Evolutionary conservation across 768 basidiomycete genomes (phyloP).

Genomic region (Mycena crocata): DNA sequence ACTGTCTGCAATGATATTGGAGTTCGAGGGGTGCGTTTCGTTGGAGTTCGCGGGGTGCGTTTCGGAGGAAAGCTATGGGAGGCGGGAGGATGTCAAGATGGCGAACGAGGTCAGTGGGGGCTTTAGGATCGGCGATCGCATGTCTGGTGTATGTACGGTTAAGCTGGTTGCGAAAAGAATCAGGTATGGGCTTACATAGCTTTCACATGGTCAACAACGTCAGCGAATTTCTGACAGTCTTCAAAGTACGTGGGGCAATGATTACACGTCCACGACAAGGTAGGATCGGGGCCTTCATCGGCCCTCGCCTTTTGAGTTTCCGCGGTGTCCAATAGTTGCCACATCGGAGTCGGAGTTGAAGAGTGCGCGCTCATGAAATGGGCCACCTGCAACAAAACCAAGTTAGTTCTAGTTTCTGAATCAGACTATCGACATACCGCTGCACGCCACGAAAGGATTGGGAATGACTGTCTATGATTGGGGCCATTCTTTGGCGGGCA

Average conservation of each 20-base stretch:
- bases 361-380: not conserved
- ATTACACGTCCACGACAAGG: slow-evolving; percentile 27
- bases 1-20: slow-evolving; percentile 14
- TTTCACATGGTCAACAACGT: slow-evolving; percentile 22
- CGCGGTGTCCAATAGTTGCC: not conserved
- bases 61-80: not conserved
- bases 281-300: slow-evolving; percentile 8
- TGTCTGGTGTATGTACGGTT: not conserved
- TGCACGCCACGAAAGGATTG: slow-evolving; percentile 15
- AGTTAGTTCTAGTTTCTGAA: not conserved
- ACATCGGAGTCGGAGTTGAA: not conserved
- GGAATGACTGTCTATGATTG: not conserved
- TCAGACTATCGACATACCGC: slow-evolving; percentile 3
- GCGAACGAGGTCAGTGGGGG: slow-evolving; percentile 18
- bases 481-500: not conserved
- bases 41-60: not conserved
- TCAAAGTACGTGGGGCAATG: slow-evolving; percentile 27
- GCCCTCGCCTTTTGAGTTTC: not conserved
- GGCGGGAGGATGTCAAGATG: not conserved
- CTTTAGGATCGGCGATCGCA: slow-evolving; percentile 7
- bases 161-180: not conserved
- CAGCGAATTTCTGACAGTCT: not conserved
- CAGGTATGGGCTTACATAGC: not conserved
- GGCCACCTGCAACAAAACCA: slow-evolving; percentile 12
- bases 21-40: not conserved